These are phyloP conservation scores for Acanthamoeba triangularis DNA, from an alignment of 208 protist species.

Conservation along the genomic window DNA sequence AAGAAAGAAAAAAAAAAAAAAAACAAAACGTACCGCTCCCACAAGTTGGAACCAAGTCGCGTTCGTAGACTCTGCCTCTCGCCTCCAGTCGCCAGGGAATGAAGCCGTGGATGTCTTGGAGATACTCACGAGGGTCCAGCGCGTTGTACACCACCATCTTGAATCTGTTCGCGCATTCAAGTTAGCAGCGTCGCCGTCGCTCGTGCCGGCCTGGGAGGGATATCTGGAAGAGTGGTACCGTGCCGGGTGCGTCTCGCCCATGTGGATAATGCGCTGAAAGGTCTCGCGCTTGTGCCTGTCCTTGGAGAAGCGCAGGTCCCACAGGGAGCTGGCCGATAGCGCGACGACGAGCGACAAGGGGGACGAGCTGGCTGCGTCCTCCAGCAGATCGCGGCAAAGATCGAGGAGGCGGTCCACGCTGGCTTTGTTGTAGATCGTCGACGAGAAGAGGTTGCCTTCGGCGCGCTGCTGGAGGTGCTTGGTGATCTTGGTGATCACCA, in stretches of 20 bases:
- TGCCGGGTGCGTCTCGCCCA: conserved; percentile 39
- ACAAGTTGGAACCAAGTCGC: not conserved
- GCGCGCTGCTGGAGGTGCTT: not conserved
- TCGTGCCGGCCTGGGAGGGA: not conserved
- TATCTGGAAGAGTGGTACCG: not conserved
- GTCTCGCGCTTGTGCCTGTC: conserved; percentile 46
- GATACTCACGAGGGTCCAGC: conserved; percentile 48
- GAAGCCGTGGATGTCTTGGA: conserved; percentile 32
- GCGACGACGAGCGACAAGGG: not conserved
- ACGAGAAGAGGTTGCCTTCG: not conserved
- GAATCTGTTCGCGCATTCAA: conserved; percentile 16
- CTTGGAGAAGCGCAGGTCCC: conserved; percentile 68
- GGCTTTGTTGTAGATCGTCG: conserved; percentile 7
- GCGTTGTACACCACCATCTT: conserved; percentile 56
- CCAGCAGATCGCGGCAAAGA: not conserved
- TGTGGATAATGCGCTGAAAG: conserved; percentile 4
- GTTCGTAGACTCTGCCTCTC: conserved; percentile 13
- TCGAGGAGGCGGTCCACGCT: not conserved
- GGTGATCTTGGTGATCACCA: conserved; percentile 21
- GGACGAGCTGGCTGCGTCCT: not conserved
- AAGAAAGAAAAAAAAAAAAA: not conserved
- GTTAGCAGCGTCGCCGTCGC: not conserved
- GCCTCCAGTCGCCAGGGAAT: conserved; percentile 69
- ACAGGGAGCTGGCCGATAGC: conserved; percentile 17
- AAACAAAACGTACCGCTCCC: not conserved